Conservation (phyloP, 2,329 filamentous ascomycete genomes). For the Monosporascus sp. region DNA sequence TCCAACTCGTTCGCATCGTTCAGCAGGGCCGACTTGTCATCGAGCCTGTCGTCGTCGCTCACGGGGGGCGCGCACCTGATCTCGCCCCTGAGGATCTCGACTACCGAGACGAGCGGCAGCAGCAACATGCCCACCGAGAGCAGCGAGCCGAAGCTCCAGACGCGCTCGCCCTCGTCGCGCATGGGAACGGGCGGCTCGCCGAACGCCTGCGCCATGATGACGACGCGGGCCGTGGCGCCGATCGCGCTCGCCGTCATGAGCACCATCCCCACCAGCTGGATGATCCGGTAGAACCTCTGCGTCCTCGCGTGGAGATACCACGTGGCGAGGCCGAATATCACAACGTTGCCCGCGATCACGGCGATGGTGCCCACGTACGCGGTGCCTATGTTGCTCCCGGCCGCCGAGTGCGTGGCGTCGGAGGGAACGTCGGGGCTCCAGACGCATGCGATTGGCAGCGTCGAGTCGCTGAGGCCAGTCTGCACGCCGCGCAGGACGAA, state of each 20-base stretch:
- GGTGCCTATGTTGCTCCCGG: constrained; percentile 36
- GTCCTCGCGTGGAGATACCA: constrained; percentile 59
- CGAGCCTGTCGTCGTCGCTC: constrained; percentile 9
- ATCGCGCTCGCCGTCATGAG: constrained; percentile 54
- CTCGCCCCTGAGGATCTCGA: constrained; percentile 53
- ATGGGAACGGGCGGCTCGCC: constrained; percentile 46
- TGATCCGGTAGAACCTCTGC: constrained; percentile 48
- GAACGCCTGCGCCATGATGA: constrained; percentile 57
- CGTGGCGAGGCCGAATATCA: constrained; percentile 55
- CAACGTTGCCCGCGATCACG: constrained; percentile 53
- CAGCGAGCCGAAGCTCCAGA: constrained; percentile 60
- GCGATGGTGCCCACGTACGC: constrained; percentile 56
- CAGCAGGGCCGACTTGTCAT: constrained; percentile 14
- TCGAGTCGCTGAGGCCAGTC: constrained; percentile 43
- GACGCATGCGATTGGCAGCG: constrained; percentile 57
- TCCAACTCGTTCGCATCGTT: constrained; percentile 20
- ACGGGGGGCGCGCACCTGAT: constrained; percentile 27
- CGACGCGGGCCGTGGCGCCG: constrained; percentile 52
- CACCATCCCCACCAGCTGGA: constrained; percentile 49
- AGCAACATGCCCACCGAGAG: constrained; percentile 54
- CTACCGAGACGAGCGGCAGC: constrained; percentile 53
- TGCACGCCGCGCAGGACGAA: constrained; percentile 52
- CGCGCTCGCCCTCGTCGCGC: constrained; percentile 46
- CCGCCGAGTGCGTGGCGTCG: constrained; percentile 13
- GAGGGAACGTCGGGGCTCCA: constrained; percentile 40